These are phyloP conservation scores for Diaporthe batatas DNA, from an alignment of 2,329 filamentous ascomycete species.

Conservation along the genomic window DNA sequence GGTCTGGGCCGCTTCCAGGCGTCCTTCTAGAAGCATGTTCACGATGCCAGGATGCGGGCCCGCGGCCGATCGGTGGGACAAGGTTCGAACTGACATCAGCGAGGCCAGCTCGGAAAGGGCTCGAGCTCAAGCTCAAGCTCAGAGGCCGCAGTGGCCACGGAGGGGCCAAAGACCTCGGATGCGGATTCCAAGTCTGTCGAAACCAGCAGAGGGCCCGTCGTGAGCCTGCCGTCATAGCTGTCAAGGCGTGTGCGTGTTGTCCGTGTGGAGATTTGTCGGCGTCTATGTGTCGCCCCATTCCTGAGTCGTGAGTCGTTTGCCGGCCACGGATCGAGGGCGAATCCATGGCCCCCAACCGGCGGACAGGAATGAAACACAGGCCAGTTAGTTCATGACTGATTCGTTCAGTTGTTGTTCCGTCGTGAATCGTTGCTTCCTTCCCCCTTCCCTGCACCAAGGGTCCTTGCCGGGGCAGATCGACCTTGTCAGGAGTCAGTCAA, in stretches of 20 bases:
- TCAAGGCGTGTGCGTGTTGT: not conserved
- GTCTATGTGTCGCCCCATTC: constrained; percentile 33
- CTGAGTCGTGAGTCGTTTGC: constrained; percentile 28
- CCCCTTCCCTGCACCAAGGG: constrained; percentile 27
- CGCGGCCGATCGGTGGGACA: constrained; percentile 6
- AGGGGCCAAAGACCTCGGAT: constrained; percentile 1
- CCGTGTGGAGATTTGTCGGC: constrained; percentile 26
- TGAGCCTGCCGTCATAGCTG: constrained; percentile 4
- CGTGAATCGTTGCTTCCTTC: constrained; percentile 10
- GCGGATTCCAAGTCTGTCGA: constrained; percentile 19
- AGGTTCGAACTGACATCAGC: constrained; percentile 23
- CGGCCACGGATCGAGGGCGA: constrained; percentile 2
- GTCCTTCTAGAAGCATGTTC: constrained; percentile 33
- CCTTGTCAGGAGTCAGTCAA: constrained; percentile 16
- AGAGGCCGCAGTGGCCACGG: no score
- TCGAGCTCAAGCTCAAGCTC: constrained; percentile 4
- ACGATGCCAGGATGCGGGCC: not conserved
- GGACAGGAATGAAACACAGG: constrained; percentile 25
- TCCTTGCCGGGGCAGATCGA: constrained; percentile 5
- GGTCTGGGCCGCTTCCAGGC: constrained; percentile 6
- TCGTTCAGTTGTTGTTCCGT: constrained; percentile 11
- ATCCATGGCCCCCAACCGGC: constrained; percentile 8
- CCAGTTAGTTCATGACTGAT: constrained; percentile 24
- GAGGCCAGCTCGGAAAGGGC: not conserved
- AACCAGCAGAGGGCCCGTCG: not conserved